A percentile compares a stretch with the other conserved stretches of the same genome.
phyloP scores from a whole-genome alignment of 75 land plant genomes.

The Sequoiadendron giganteum region DNA sequence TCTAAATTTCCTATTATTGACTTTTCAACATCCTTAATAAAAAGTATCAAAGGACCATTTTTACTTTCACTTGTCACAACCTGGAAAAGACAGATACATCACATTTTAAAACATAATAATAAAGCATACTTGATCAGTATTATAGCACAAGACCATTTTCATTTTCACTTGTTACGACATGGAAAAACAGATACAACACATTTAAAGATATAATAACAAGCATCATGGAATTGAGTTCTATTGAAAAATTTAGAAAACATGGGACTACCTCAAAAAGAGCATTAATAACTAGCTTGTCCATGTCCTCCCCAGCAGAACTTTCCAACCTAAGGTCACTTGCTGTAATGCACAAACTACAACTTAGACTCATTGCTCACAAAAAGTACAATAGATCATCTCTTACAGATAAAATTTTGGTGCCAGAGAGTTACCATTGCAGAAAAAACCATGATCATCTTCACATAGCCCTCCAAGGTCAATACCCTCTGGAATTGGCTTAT shows the following conservation, averaged over 20 bases:
- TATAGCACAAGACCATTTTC: constrained; percentile 49
- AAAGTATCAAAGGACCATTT: constrained; percentile 57
- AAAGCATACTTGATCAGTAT: constrained; percentile 60
- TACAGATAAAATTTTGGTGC: not conserved
- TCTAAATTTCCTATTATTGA: constrained; percentile 48
- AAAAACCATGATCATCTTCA: constrained; percentile 79
- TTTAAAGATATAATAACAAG: not conserved
- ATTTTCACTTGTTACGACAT: constrained; percentile 66
- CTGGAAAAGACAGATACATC: constrained; percentile 21
- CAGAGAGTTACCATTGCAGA: constrained; percentile 48
- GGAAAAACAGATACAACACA: constrained; percentile 3
- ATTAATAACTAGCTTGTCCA: constrained; percentile 59
- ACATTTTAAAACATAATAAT: not conserved
- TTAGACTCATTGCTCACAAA: not conserved
- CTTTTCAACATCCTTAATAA: constrained; percentile 74
- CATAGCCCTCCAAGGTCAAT: constrained; percentile 72
- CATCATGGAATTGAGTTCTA: not conserved
- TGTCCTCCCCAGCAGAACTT: constrained; percentile 38
- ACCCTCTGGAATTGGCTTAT: constrained; percentile 66
- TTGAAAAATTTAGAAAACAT: not conserved
- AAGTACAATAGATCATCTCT: not conserved
- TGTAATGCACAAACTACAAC: constrained; percentile 1
- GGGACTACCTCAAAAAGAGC: constrained; percentile 64
- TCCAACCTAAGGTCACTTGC: constrained; percentile 51
- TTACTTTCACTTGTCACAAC: constrained; percentile 66